phyloP scores from a whole-genome alignment of 2,329 filamentous ascomycete genomes.

The Bisporella sp. region DNA sequence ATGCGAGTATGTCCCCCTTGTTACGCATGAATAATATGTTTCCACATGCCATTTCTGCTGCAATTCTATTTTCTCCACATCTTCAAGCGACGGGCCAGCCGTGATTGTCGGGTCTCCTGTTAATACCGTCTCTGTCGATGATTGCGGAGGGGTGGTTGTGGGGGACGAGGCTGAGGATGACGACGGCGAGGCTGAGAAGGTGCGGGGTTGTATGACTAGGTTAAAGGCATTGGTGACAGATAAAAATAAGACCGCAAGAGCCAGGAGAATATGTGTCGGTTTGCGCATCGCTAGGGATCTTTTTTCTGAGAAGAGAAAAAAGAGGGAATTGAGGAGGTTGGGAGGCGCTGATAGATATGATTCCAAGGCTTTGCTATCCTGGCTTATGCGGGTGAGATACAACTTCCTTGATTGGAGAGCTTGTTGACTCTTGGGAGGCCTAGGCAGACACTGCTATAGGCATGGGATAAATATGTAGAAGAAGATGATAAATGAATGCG shows the following conservation, averaged over 20 bases:
- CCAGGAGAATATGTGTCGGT: neutral
- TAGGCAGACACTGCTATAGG: too few species aligned
- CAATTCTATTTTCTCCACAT: constrained; percentile 4
- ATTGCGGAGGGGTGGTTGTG: neutral
- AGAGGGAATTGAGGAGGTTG: neutral
- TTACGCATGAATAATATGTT: constrained; percentile 23
- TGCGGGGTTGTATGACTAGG: neutral
- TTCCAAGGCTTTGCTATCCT: too few species aligned
- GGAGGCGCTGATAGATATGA: too few species aligned
- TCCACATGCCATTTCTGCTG: constrained; percentile 24
- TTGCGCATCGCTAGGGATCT: neutral
- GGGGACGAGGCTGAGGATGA: constrained; percentile 2
- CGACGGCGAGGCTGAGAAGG: neutral
- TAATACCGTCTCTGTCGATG: neutral
- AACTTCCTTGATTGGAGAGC: too few species aligned
- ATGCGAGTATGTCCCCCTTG: constrained; percentile 11
- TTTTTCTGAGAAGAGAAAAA: neutral
- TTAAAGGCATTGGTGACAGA: neutral
- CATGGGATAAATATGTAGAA: too few species aligned
- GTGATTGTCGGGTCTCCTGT: constrained; percentile 9
- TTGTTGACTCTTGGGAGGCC: too few species aligned
- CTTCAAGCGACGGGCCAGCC: constrained; percentile 4
- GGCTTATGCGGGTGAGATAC: too few species aligned
- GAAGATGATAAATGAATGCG: too few species aligned
- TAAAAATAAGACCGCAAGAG: neutral